These are phyloP conservation scores for Lactarius indigo DNA, from an alignment of 768 basidiomycete species.

Conservation along the genomic window DNA sequence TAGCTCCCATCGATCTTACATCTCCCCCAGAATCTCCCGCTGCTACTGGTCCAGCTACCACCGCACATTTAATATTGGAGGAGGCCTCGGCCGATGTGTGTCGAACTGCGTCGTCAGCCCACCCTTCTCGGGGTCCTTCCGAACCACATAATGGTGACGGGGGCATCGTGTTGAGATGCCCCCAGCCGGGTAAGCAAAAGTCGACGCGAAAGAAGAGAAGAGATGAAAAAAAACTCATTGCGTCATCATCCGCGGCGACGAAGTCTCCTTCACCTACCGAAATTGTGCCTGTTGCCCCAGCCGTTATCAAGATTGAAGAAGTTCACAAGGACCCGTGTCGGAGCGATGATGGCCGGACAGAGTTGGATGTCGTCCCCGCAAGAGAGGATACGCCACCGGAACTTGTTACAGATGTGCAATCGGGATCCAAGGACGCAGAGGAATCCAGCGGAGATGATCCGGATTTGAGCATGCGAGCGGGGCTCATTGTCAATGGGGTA, in stretches of 20 bases:
- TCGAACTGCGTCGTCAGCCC: background rate
- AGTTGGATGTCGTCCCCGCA: background rate
- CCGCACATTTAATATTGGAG: background rate
- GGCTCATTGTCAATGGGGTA: slow-evolving; percentile 15
- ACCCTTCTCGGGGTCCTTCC: background rate
- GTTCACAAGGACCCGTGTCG: background rate
- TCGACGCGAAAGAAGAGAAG: slow-evolving; percentile 5
- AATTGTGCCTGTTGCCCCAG: background rate
- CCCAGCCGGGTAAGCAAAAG: background rate
- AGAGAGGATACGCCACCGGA: background rate
- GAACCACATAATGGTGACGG: background rate
- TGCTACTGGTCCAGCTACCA: background rate
- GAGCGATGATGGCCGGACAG: background rate
- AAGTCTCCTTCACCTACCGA: background rate
- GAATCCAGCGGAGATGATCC: background rate
- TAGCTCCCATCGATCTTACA: background rate
- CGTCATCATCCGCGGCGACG: background rate
- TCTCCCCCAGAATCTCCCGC: background rate
- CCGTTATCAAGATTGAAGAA: background rate
- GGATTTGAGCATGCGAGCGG: slow-evolving; percentile 14
- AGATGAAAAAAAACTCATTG: background rate
- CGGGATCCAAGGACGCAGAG: background rate
- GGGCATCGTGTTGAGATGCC: background rate
- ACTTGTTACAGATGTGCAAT: background rate
- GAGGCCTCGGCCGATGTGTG: background rate